Conservation (phyloP, 2,329 filamentous ascomycete species). For the Sordariomycetes sp. region DNA sequence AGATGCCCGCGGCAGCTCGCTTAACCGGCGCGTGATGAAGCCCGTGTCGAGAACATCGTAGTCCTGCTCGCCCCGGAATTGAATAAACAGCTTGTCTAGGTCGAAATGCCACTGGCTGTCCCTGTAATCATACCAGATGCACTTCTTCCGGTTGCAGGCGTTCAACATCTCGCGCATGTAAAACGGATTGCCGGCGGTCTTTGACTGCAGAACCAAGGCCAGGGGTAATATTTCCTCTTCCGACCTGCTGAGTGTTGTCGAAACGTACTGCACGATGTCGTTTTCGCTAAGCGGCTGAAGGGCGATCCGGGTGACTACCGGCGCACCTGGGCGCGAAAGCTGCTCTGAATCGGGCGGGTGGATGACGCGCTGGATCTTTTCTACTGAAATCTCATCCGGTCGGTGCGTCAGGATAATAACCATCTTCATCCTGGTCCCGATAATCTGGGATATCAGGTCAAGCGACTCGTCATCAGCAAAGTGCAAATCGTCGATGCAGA, state of each 20-base stretch:
- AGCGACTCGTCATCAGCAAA: conserved; percentile 81
- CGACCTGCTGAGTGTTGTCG: conserved; percentile 63
- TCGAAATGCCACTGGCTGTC: conserved; percentile 74
- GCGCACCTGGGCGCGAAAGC: conserved; percentile 27
- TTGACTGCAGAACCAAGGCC: conserved; percentile 76
- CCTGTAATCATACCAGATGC: conserved; percentile 83
- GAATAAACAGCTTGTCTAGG: conserved; percentile 71
- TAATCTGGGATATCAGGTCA: conserved; percentile 70
- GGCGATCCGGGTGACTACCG: conserved; percentile 55
- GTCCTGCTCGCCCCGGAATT: conserved; percentile 68
- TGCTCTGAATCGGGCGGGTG: conserved; percentile 41
- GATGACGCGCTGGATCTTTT: conserved; percentile 40
- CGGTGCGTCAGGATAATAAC: conserved; percentile 68
- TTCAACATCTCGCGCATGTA: conserved; percentile 86
- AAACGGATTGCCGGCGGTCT: conserved; percentile 79
- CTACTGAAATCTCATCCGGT: conserved; percentile 48
- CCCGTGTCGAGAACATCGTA: conserved; percentile 70
- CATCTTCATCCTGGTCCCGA: conserved; percentile 66
- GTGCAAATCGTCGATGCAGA: conserved; percentile 81
- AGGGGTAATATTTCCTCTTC: conserved; percentile 63
- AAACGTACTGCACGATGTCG: conserved; percentile 72
- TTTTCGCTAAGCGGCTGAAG: conserved; percentile 63
- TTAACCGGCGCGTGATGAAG: conserved; percentile 67
- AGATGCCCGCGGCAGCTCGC: conserved; percentile 62
- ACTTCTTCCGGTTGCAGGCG: conserved; percentile 73